Base-by-base conservation (phyloP, 768 basidiomycete genomes). In the Lentinula edodes region DNA sequence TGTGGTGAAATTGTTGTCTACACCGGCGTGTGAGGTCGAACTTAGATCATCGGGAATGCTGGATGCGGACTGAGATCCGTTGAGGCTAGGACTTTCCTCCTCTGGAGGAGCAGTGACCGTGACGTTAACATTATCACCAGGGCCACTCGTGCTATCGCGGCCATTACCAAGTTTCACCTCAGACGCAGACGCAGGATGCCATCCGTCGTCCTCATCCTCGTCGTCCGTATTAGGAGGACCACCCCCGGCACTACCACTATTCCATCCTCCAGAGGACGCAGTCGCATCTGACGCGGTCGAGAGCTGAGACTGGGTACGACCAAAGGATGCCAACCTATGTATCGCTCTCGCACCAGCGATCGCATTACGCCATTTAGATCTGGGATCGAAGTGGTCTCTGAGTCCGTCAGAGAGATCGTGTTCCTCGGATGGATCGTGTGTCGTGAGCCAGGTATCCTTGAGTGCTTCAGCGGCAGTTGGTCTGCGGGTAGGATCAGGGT, bases 381-480 rank as follows among this genome's bases (percentile, higher is more conserved):
- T 80, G 0, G 92, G 81, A 68, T 92, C 80, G 73, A 96, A 95
- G 76, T 94, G 85, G 36, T 92, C 88, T 36, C 90, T 89, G 53
- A 97, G 76, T 10, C 89, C 91, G 10, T 69, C 70, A 15, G 75
- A 78, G 45, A 97, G 80, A 66, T 98, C 93, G 70, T 89, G 83
- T 56, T 94, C 90, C 5, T 78, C 80, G 0, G 86, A 85, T 0
- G 88, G 77, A 16, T 78, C 73, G 68, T 89, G 83, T 0, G 78
- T 82, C 15, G 88, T 89, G 39, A 93, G 74, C 93, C 92, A 95
- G 84, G 90, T 80, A 70, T 93, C 82, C 15, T 76, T 68, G 6
- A 88, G 75, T 1, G 94, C 95, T 64, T 92, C 78, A 1, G 76
- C 75, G 0, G 93, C 91, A 0, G 92, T 90, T 0, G 86, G 88